These are phyloP conservation scores for Phialophora expanda DNA, from an alignment of 2,329 filamentous ascomycete genomes.

Conservation along the genomic window DNA sequence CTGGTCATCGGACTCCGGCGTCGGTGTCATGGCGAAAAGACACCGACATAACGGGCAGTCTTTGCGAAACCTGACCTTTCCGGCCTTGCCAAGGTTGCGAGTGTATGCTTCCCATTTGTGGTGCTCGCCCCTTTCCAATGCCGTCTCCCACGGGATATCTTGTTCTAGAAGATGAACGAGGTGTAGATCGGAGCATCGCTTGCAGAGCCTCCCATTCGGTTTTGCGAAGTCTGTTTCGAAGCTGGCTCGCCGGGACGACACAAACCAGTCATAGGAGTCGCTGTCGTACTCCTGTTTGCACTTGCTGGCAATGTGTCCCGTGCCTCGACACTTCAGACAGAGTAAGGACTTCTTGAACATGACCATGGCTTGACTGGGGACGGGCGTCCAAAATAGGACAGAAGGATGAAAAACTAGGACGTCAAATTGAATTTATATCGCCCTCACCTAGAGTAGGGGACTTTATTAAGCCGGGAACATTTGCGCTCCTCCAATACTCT, in stretches of 20 bases:
- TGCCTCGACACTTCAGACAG: conserved; percentile 2
- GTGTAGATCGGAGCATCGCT: not conserved
- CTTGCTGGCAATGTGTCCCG: not conserved
- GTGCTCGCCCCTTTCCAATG: not conserved
- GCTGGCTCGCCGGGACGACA: not conserved
- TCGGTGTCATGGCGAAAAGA: not conserved
- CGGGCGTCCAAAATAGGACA: not conserved
- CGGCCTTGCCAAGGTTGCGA: not conserved
- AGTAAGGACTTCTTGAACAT: not conserved
- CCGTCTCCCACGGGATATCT: not conserved
- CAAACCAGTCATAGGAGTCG: not conserved
- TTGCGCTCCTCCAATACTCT: too few relatives aligned
- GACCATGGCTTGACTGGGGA: not conserved
- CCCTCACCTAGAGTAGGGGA: too few relatives aligned
- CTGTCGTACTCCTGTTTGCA: not conserved
- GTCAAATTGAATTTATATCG: too few relatives aligned
- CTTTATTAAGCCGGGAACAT: too few relatives aligned
- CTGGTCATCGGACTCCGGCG: not conserved
- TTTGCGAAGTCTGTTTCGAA: not conserved
- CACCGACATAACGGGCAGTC: not conserved
- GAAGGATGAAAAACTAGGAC: not conserved
- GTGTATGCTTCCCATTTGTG: not conserved
- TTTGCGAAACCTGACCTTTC: conserved; percentile 1
- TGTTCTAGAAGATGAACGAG: not conserved
- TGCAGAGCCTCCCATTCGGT: not conserved